A percentile compares a stretch with the other conserved stretches of the same genome.
Evolutionary conservation across 345 rosid genomes (phyloP).

Genomic region (Punica granatum): DNA sequence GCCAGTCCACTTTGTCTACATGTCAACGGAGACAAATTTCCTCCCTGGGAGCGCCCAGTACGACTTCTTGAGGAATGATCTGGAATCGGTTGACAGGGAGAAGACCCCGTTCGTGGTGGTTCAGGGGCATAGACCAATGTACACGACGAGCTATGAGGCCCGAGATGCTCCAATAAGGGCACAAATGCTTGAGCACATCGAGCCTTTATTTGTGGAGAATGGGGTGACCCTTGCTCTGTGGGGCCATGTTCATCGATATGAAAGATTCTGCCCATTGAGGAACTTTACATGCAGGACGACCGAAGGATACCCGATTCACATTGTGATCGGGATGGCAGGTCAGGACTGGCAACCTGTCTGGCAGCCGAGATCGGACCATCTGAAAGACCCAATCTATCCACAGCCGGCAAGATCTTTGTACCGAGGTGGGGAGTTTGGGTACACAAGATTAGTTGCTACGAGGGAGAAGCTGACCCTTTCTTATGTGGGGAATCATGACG

Average conservation of each 20-base stretch:
- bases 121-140: constrained; percentile 96
- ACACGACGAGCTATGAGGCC: constrained; percentile 59
- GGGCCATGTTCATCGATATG: constrained; percentile 95
- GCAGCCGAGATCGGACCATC: constrained; percentile 76
- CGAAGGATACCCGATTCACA: constrained; percentile 64
- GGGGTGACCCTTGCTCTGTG: constrained; percentile 77
- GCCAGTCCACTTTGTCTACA: constrained; percentile 63
- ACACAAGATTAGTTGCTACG: constrained; percentile 72
- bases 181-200: constrained; percentile 69
- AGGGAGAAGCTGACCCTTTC: constrained; percentile 65
- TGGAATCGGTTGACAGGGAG: constrained; percentile 66
- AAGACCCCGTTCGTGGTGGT: constrained; percentile 75
- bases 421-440: constrained; percentile 90
- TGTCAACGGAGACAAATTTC: constrained; percentile 86
- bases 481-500: constrained; percentile 82
- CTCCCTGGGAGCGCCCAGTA: constrained; percentile 69
- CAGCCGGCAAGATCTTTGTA: constrained; percentile 72
- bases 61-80: constrained; percentile 56
- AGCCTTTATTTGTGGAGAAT: constrained; percentile 66
- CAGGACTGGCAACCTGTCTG: constrained; percentile 83
- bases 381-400: constrained; percentile 56
- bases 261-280: constrained; percentile 82
- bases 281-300: constrained; percentile 63
- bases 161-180: constrained; percentile 48
- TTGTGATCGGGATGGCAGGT: constrained; percentile 96